Percentiles rank a stretch among this genome's conserved stretches.
Evolutionary conservation across 257 asterid genomes (phyloP).

Genomic region (Osmanthus fragrans): DNA sequence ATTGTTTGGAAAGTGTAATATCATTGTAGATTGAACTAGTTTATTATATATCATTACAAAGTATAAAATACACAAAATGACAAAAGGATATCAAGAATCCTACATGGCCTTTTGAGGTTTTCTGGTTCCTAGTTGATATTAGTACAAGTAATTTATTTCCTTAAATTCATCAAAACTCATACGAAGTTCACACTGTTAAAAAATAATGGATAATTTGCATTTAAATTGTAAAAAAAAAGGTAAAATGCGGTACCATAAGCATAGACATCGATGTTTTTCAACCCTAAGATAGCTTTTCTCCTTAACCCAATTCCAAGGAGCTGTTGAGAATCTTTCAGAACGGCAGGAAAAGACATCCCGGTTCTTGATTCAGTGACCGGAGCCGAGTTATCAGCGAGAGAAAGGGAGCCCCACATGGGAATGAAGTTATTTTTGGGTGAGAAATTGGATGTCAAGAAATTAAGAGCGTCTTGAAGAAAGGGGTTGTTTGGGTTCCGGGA

Average conservation of each 20-base stretch:
- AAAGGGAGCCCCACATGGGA: slow-evolving; percentile 72
- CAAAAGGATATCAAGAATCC: not conserved
- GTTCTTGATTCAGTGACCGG: slow-evolving; percentile 69
- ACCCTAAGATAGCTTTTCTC: slow-evolving; percentile 68
- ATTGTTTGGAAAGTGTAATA: not conserved
- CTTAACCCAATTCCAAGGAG: slow-evolving; percentile 88
- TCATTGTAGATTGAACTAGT: not conserved
- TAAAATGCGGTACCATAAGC: slow-evolving; percentile 68
- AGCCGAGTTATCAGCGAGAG: slow-evolving; percentile 49
- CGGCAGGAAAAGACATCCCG: slow-evolving; percentile 72
- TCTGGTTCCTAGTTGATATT: not conserved
- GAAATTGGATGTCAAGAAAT: slow-evolving; percentile 41
- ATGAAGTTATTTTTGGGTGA: slow-evolving; percentile 22
- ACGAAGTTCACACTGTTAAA: not conserved
- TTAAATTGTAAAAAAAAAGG: not conserved
- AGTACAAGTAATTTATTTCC: not conserved
- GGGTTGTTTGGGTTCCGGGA: slow-evolving; percentile 39
- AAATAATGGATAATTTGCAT: not conserved
- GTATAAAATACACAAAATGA: not conserved
- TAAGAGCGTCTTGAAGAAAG: slow-evolving; percentile 44
- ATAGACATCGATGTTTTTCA: slow-evolving; percentile 87
- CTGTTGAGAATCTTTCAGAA: slow-evolving; percentile 66
- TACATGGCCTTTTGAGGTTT: not conserved
- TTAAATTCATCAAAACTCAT: not conserved
- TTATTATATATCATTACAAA: too few relatives aligned